Base-by-base conservation (phyloP, 2,329 filamentous ascomycete species). In the Fusarium sp. region DNA sequence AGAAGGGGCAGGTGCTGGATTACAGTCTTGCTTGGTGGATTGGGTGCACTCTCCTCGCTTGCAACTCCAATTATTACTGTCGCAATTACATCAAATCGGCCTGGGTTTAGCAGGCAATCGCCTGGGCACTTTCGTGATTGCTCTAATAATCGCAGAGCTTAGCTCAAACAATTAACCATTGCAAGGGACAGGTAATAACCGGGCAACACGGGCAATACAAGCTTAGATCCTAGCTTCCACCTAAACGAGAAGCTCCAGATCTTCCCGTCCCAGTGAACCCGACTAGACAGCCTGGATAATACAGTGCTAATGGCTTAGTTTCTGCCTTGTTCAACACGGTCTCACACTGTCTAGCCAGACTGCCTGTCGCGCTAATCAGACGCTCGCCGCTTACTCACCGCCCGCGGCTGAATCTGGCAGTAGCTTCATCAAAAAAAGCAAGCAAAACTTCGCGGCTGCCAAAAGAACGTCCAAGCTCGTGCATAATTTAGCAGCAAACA, bases 351-450 rank as follows among this genome's bases (percentile, higher is more conserved):
- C 34, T n/a, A 37, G 6, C 2, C 3, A 2, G 4, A 65, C 59
- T 57, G 51, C 57, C 29, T 30, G 22, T 13, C 29, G 69, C 52
- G 65, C 70, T 63, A 65, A 54, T 55, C 53, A 68, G 67, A 61
- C 70, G 63, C 69, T 74, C 72, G 73, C 74, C 73, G 74, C 72
- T 70, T 69, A 72, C 73, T 74, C 72, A 74, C 74, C 73, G 74
- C 72, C 71, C 70, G 73, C 73, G 70, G 66, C 72, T 73, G 72
- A 52, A 47, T 60, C 61, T 75, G 61, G 63, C 65, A 68, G 63
- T 48, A 52, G 27, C 47, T 69, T 65, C 32, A 71, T 58, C 55
- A 60, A 60, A 63, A 64, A 67, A 75, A 73, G 61, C 65, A 72
- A 75, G 51, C 56, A 72, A 57, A 66, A 69, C 47, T 71, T 65